Evolutionary conservation across 164 flowering plant species (phyloP).

Genomic region (Pachysandra terminalis): DNA sequence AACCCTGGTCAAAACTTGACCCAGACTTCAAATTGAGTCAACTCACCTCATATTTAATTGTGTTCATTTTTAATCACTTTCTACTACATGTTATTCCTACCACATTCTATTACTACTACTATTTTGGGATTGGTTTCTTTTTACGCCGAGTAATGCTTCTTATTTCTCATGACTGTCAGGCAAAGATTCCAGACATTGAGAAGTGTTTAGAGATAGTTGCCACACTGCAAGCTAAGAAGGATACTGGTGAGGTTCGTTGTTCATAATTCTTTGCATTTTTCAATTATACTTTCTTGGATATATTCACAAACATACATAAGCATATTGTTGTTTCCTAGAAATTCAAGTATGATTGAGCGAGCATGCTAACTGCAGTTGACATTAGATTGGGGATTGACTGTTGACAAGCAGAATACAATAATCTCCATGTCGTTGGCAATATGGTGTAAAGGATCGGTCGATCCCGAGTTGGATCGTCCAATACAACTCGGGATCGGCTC

Average conservation of each 20-base stretch:
- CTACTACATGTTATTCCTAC: not conserved
- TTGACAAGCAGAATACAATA: not conserved
- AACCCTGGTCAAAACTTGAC: too few relatives aligned
- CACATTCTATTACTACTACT: not conserved
- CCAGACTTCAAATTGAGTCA: too few relatives aligned
- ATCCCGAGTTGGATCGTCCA: too few relatives aligned
- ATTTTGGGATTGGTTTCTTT: not conserved
- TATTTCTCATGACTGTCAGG: slow-evolving; percentile 43
- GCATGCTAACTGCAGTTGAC: not conserved
- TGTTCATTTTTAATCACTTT: not conserved
- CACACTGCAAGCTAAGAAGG: slow-evolving; percentile 85
- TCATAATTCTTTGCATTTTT: slow-evolving; percentile 8
- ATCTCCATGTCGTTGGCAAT: too few relatives aligned
- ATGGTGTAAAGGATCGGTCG: not conserved
- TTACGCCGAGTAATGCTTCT: not conserved
- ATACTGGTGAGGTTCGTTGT: slow-evolving; percentile 85
- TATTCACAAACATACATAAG: too few relatives aligned
- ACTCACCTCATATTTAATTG: not conserved
- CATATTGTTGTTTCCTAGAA: not conserved
- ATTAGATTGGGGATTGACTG: not conserved
- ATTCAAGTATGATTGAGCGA: too few relatives aligned
- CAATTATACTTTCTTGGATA: not conserved
- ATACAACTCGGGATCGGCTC: too few relatives aligned
- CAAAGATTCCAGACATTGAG: slow-evolving; percentile 94
- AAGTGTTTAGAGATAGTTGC: slow-evolving; percentile 88